Conservation (phyloP, 805 yeast species). For the Pichia heedii region DNA sequence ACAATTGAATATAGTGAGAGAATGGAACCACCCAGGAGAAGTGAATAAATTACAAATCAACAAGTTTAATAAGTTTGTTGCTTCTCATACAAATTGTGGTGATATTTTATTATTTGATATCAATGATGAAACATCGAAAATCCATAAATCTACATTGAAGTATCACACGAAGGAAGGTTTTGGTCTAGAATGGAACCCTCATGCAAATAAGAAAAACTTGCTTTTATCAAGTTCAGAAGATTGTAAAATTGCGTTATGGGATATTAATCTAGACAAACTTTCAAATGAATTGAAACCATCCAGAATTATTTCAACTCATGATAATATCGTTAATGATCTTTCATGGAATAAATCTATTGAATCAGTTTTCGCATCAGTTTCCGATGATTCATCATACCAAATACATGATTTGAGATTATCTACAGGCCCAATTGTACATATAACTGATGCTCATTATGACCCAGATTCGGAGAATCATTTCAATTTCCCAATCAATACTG, state of each 20-base stretch:
- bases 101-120: slow-evolving; percentile 36
- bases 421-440: slow-evolving; percentile 34
- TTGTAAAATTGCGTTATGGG: slow-evolving; percentile 64
- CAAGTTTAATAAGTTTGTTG: slow-evolving; percentile 38
- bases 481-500: slow-evolving; percentile 41
- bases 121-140: slow-evolving; percentile 13
- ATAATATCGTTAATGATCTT: slow-evolving; percentile 57
- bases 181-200: slow-evolving; percentile 59
- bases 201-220: slow-evolving; percentile 24
- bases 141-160: slow-evolving; percentile 28
- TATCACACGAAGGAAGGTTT: slow-evolving; percentile 61
- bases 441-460: slow-evolving; percentile 43
- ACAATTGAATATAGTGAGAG: slow-evolving; percentile 35
- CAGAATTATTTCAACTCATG: slow-evolving; percentile 41
- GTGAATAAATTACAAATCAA: slow-evolving; percentile 54
- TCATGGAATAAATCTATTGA: slow-evolving; percentile 41
- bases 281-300: slow-evolving; percentile 30
- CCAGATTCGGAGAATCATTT: slow-evolving; percentile 22
- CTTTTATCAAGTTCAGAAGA: slow-evolving; percentile 64
- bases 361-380: slow-evolving; percentile 54
- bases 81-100: slow-evolving; percentile 49
- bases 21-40: slow-evolving; percentile 59
- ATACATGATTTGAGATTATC: slow-evolving; percentile 47
- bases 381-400: slow-evolving; percentile 58
- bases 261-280: slow-evolving; percentile 24